Conservation (phyloP, 805 yeast species). For the Kazachstania psychrophila region DNA sequence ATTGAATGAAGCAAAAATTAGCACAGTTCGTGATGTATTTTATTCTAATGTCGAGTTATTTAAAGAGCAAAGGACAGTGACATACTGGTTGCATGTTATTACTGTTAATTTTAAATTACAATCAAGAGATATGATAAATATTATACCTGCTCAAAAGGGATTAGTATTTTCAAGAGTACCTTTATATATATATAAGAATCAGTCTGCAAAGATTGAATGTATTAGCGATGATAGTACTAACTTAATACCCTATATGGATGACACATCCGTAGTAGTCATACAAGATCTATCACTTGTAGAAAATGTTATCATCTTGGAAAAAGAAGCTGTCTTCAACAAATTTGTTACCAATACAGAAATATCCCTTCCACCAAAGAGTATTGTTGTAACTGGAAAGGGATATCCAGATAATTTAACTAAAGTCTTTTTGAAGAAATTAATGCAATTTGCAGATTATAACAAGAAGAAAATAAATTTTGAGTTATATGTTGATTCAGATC, state of each 20-base stretch:
- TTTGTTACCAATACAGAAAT: slow-evolving; percentile 12
- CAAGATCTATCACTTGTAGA: not conserved
- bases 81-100: slow-evolving; percentile 33
- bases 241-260: slow-evolving; percentile 36
- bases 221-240: not conserved
- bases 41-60: slow-evolving; percentile 53
- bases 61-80: slow-evolving; percentile 36
- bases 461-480: slow-evolving; percentile 2
- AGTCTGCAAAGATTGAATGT: not conserved
- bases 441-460: not conserved
- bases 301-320: slow-evolving; percentile 39
- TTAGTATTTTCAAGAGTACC: slow-evolving; percentile 30
- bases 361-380: no score
- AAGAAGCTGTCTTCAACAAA: slow-evolving; percentile 42
- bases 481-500: slow-evolving; percentile 56
- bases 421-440: slow-evolving; percentile 32
- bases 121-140: slow-evolving; percentile 33
- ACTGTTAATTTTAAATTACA: slow-evolving; percentile 31
- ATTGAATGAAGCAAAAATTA: slow-evolving; percentile 4
- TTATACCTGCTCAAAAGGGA: slow-evolving; percentile 57
- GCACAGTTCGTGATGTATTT: slow-evolving; percentile 44
- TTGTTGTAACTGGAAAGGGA: slow-evolving; percentile 59
- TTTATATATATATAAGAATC: not conserved
- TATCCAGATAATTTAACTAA: slow-evolving; percentile 54
- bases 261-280: slow-evolving; percentile 7